These are phyloP conservation scores for Magnusiomyces paraingens DNA, from an alignment of 1,139 yeast species.

Conservation along the genomic window DNA sequence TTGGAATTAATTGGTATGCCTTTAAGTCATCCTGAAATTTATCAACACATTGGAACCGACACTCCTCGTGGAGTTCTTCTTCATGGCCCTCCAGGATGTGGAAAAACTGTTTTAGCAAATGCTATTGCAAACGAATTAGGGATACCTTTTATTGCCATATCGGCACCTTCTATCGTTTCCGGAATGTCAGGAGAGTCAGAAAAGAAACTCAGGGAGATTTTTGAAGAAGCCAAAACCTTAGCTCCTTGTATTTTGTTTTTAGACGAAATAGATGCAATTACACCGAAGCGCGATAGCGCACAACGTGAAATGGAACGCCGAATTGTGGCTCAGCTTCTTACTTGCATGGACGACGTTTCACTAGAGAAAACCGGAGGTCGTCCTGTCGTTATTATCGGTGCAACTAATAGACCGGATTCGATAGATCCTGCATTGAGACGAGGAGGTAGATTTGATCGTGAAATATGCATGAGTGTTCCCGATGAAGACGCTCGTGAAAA, in stretches of 20 bases:
- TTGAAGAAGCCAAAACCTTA: constrained; percentile 81
- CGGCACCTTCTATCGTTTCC: constrained; percentile 95
- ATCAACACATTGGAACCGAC: constrained; percentile 79
- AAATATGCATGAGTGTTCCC: constrained; percentile 89
- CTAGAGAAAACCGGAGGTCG: constrained; percentile 84
- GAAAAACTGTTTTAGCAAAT: constrained; percentile 92
- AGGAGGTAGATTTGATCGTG: constrained; percentile 96
- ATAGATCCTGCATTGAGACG: constrained; percentile 92
- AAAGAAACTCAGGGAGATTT: constrained; percentile 83
- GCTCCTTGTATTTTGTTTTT: constrained; percentile 93
- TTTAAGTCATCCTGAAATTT: constrained; percentile 87
- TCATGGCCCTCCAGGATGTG: constrained; percentile 99
- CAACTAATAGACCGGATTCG: constrained; percentile 95
- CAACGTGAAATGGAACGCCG: constrained; percentile 98
- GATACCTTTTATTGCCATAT: constrained; percentile 83
- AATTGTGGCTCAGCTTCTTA: constrained; percentile 88
- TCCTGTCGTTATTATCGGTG: constrained; percentile 94
- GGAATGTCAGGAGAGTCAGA: constrained; percentile 99
- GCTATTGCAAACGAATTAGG: constrained; percentile 93
- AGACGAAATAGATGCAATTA: constrained; percentile 96
- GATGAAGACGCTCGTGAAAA: constrained; percentile 75
- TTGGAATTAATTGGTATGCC: constrained; percentile 91
- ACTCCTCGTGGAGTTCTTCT: constrained; percentile 94
- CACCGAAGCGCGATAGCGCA: constrained; percentile 97
- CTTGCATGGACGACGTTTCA: constrained; percentile 89